Evolutionary conservation across 352 stramenopile genomes (phyloP).

Genomic region (Saprolegnia diclina): DNA sequence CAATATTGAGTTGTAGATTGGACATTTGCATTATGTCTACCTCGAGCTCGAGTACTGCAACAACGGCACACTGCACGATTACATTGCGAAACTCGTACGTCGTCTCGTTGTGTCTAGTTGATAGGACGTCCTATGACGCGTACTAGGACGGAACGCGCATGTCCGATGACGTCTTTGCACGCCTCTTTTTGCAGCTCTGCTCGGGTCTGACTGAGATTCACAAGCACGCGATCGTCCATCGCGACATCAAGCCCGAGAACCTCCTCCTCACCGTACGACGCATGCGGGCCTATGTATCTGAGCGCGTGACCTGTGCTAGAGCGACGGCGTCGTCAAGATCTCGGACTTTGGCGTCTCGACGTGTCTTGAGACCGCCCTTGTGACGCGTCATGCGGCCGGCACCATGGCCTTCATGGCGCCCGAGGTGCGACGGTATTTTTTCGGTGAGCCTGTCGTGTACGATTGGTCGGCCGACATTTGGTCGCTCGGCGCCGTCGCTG

Average conservation of each 20-base stretch:
- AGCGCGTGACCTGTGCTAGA: conserved; percentile 35
- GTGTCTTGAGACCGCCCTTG: conserved; percentile 57
- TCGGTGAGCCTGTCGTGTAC: conserved; percentile 64
- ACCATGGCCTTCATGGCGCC: conserved; percentile 79
- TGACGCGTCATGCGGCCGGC: conserved; percentile 66
- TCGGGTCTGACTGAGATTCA: conserved; percentile 64
- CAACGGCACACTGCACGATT: conserved; percentile 38
- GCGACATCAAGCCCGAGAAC: conserved; percentile 74
- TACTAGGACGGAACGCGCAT: conserved; percentile 25
- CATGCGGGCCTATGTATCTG: too few relatives aligned
- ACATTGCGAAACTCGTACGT: conserved; percentile 14
- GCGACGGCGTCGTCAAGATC: conserved; percentile 60
- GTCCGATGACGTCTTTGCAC: conserved; percentile 42
- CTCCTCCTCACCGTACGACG: conserved; percentile 54
- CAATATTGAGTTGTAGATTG: conserved; percentile 47
- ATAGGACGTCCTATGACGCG: too few relatives aligned
- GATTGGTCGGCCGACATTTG: conserved; percentile 65
- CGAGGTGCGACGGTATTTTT: conserved; percentile 66
- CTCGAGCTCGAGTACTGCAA: conserved; percentile 82
- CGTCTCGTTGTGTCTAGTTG: conserved; percentile 12
- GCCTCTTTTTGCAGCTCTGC: conserved; percentile 64
- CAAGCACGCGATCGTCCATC: conserved; percentile 54
- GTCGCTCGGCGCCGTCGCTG: conserved; percentile 66
- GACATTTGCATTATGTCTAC: conserved; percentile 68
- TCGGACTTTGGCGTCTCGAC: conserved; percentile 82